Conservation (phyloP, 208 protist species). For the Leishmania braziliensis region DNA sequence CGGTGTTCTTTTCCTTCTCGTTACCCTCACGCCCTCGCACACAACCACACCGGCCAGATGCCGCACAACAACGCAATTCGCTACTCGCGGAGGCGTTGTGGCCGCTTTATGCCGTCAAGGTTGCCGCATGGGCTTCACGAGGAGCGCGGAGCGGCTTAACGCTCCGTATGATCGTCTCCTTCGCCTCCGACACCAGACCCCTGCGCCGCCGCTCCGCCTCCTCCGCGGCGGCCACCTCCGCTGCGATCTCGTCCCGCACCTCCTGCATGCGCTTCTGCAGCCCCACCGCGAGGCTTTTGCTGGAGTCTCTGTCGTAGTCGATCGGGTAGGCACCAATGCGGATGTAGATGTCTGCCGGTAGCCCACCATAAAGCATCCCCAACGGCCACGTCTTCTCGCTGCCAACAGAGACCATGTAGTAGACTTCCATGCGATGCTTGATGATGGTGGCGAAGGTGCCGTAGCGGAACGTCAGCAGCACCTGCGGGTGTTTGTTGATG, state of each 20-base stretch:
- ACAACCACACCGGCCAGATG: neutral
- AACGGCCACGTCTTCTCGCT: slow-evolving; percentile 65
- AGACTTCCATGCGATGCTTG: slow-evolving; percentile 51
- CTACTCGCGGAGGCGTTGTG: neutral
- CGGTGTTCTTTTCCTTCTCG: neutral
- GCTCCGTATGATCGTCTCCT: neutral
- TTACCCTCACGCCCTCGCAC: neutral
- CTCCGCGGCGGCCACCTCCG: slow-evolving; percentile 14
- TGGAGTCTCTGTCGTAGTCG: slow-evolving; percentile 35
- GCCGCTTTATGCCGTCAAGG: neutral
- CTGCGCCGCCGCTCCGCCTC: neutral
- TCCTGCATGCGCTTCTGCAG: slow-evolving; percentile 43
- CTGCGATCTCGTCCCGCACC: slow-evolving; percentile 39
- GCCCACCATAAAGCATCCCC: slow-evolving; percentile 37
- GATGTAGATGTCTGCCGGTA: slow-evolving; percentile 47
- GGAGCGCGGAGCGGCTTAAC: neutral
- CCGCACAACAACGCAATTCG: neutral
- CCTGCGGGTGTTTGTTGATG: slow-evolving; percentile 56
- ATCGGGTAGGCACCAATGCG: slow-evolving; percentile 39
- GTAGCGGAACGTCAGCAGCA: slow-evolving; percentile 62
- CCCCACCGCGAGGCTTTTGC: slow-evolving; percentile 27
- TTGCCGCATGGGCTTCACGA: neutral
- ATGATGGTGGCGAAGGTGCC: slow-evolving; percentile 68
- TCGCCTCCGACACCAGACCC: neutral
- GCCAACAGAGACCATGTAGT: slow-evolving; percentile 54